Base-by-base conservation (phyloP, 1,284 basidiomycete genomes). In the Pulchroboletus neoregius region DNA sequence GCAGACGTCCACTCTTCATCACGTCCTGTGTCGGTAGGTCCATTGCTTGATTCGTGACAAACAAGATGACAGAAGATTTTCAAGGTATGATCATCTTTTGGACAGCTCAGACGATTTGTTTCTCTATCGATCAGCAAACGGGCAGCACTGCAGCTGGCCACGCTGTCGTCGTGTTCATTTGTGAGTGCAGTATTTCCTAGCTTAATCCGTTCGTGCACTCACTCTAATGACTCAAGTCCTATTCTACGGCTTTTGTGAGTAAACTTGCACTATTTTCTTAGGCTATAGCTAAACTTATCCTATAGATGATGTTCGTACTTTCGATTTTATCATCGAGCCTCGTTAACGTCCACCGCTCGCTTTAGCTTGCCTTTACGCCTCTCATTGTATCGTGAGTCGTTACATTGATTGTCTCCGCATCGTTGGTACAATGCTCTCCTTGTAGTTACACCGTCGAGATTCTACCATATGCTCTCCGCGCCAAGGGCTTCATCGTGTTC, bases 401-500 rank as follows among this genome's bases (percentile, higher is more conserved):
- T 23, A 5, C 9, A 7, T 22, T 15, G 3, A 4, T 8, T 15
- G 26, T 24, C 5, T 23, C 16, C 6, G 2, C 3, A 15, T 16
- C 8, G 3, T 28, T 15, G 16, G 15, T 11, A 22, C 8, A 12
- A 75, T 42, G 5, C 2, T 45, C 34, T 22, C 13, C 38, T 50
- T 5, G 47, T 34, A 27, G 22, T 22, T 39, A 87, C 67, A 82
- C 82, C 13, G 74, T 87, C 39, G 84, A 87, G 62, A 87, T 86
- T 64, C 64, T 87, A 31, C 84, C 84, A 7, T 86, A 73, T 70
- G 63, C 71, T 16, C 71, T 89, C 42, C 84, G 86, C 58, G 83
- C 87, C 40, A 88, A 88, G 72, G 86, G 86, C 47, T 79, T 88
- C 70, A 83, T 75, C 54, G 66, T 87, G 35, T 84, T 85, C 70